Percentiles rank a stretch among this genome's conserved stretches.
phyloP scores from a whole-genome alignment of 2,329 filamentous ascomycete species.

The Botrytis squamosa region DNA sequence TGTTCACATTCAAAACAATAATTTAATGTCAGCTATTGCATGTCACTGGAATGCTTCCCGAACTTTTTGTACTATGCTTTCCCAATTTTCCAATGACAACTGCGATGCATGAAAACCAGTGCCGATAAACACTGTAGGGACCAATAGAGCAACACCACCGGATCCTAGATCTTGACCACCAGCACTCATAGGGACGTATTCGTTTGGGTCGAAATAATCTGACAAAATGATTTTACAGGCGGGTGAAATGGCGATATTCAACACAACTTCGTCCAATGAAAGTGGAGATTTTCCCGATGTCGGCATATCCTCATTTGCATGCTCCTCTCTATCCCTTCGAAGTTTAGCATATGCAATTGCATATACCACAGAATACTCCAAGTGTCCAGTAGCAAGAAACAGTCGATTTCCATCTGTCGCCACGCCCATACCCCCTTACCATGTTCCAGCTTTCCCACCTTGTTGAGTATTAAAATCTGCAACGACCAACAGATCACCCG shows the following conservation, averaged over 20 bases:
- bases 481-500: too few relatives aligned
- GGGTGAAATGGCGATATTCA: constrained; percentile 48
- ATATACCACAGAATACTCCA: too few relatives aligned
- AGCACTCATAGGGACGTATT: constrained; percentile 50
- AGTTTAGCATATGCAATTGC: too few relatives aligned
- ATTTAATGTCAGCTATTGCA: background rate
- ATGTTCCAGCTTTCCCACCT: too few relatives aligned
- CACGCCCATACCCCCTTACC: too few relatives aligned
- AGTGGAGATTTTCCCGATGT: constrained; percentile 44
- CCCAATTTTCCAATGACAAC: constrained; percentile 40
- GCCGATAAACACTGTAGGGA: constrained; percentile 24
- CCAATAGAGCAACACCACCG: constrained; percentile 45
- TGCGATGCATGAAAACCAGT: constrained; percentile 4
- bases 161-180: constrained; percentile 51
- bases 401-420: too few relatives aligned
- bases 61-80: constrained; percentile 39
- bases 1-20: constrained; percentile 41
- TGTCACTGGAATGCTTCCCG: too few relatives aligned
- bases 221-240: constrained; percentile 46
- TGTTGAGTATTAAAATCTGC: too few relatives aligned
- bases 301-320: too few relatives aligned
- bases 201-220: constrained; percentile 53
- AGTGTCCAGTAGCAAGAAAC: too few relatives aligned
- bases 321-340: too few relatives aligned
- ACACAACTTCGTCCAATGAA: constrained; percentile 49